These are phyloP conservation scores for Hymenochaete sp. DNA, from an alignment of 1,284 basidiomycete species.

Conservation along the genomic window DNA sequence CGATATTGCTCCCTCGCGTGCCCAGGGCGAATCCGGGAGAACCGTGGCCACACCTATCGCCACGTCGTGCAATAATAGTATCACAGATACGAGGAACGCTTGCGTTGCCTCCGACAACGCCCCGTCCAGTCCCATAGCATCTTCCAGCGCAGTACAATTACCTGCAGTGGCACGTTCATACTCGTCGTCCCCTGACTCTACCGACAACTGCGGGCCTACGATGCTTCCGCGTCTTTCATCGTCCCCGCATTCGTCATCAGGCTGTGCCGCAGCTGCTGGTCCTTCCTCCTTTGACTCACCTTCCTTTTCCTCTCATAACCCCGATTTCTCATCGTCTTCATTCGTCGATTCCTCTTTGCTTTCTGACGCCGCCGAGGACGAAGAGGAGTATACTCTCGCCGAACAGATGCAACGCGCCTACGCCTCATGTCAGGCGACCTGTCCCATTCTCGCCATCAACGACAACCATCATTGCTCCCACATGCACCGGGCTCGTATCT, in stretches of 20 bases:
- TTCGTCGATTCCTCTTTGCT: constrained; percentile 3
- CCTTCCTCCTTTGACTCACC: not conserved
- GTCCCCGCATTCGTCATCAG: not conserved
- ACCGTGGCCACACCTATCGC: constrained; percentile 2
- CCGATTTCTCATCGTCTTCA: not conserved
- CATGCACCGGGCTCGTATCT: constrained; percentile 53
- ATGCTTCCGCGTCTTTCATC: not conserved
- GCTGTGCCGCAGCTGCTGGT: not conserved
- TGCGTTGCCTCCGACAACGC: not conserved
- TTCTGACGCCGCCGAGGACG: constrained; percentile 3
- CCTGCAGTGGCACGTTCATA: not conserved
- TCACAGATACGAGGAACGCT: not conserved
- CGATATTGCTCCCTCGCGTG: constrained; percentile 8
- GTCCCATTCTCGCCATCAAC: not conserved
- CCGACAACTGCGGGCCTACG: too few species aligned
- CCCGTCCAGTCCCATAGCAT: not conserved
- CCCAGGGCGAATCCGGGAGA: too few species aligned
- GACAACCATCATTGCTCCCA: constrained; percentile 24
- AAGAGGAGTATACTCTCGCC: constrained; percentile 34
- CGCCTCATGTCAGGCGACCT: constrained; percentile 35
- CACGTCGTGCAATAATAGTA: too few species aligned
- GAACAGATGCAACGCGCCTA: constrained; percentile 61
- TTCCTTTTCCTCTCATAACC: not conserved
- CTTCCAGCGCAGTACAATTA: not conserved
- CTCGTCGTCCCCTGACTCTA: not conserved